A percentile compares a stretch with the other conserved stretches of the same genome.
Evolutionary conservation across 139 green algal species (phyloP).

Genomic region (Pseudopediastrum boryanum): DNA sequence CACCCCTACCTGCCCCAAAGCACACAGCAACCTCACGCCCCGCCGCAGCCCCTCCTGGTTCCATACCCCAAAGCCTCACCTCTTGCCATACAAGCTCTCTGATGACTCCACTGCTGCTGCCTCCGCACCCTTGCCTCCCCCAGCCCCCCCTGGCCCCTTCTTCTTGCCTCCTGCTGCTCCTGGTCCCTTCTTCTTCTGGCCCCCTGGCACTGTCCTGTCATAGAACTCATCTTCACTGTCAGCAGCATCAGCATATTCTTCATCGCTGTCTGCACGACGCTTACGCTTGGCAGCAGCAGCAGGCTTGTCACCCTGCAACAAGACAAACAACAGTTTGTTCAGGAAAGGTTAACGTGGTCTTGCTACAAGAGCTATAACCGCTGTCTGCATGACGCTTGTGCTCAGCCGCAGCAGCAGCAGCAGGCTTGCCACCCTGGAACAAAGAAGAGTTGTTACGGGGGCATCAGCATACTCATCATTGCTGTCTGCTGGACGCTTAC

Average conservation of each 20-base stretch:
- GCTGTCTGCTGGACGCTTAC: conserved; percentile 25
- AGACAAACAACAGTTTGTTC: too few relatives aligned
- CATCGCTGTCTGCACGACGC: conserved; percentile 36
- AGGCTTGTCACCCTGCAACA: too few relatives aligned
- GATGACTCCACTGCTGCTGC: conserved; percentile 52
- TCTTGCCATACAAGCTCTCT: conserved; percentile 60
- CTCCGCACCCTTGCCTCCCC: not conserved
- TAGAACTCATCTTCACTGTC: conserved; percentile 83
- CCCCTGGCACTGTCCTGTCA: conserved; percentile 61
- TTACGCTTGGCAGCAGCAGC: too few relatives aligned
- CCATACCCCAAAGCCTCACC: conserved; percentile 26
- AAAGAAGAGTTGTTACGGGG: too few relatives aligned
- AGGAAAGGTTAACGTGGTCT: too few relatives aligned
- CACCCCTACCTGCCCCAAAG: not conserved
- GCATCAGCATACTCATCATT: conserved; percentile 52
- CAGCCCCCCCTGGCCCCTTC: not conserved
- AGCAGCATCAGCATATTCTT: conserved; percentile 48
- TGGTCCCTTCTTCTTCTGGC: not conserved
- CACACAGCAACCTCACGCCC: too few relatives aligned
- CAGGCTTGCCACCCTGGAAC: too few relatives aligned
- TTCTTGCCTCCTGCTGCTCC: conserved; percentile 5
- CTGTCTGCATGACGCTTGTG: too few relatives aligned
- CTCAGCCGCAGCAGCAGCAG: too few relatives aligned
- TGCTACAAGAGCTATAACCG: too few relatives aligned
- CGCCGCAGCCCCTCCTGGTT: too few relatives aligned